phyloP scores from a whole-genome alignment of 495 filamentous ascomycete genomes.

The Daldinia bambusicola region DNA sequence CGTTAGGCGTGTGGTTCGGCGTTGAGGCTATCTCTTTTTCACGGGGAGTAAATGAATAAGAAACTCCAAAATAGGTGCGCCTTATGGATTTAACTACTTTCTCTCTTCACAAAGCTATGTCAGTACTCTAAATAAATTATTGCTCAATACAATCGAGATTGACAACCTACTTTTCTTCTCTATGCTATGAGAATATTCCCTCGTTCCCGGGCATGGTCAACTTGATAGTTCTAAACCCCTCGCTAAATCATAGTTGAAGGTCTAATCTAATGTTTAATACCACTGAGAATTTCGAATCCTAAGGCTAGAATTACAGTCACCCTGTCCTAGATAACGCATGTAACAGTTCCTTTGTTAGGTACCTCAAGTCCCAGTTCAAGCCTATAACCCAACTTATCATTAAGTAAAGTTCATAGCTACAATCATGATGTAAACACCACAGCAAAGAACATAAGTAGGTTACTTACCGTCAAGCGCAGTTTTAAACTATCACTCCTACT shows the following conservation, averaged over 20 bases:
- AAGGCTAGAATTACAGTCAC: background rate
- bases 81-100: conserved; percentile 16
- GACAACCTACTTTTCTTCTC: background rate
- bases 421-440: too few species aligned
- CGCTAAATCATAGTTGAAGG: background rate
- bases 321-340: background rate
- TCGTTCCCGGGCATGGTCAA: background rate
- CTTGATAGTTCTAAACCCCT: background rate
- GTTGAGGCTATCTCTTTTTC: conserved; percentile 3
- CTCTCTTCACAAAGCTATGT: conserved; percentile 2
- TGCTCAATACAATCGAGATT: background rate
- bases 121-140: background rate
- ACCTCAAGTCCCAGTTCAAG: background rate
- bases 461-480: too few species aligned
- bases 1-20: background rate
- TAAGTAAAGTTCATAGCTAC: too few species aligned
- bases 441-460: too few species aligned
- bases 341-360: too few species aligned
- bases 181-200: background rate
- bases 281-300: background rate
- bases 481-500: background rate
- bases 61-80: conserved; percentile 3
- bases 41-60: background rate
- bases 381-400: background rate
- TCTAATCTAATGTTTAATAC: background rate